Base-by-base conservation (phyloP, 2,329 filamentous ascomycete genomes). In the Fusarium oxysporum region DNA sequence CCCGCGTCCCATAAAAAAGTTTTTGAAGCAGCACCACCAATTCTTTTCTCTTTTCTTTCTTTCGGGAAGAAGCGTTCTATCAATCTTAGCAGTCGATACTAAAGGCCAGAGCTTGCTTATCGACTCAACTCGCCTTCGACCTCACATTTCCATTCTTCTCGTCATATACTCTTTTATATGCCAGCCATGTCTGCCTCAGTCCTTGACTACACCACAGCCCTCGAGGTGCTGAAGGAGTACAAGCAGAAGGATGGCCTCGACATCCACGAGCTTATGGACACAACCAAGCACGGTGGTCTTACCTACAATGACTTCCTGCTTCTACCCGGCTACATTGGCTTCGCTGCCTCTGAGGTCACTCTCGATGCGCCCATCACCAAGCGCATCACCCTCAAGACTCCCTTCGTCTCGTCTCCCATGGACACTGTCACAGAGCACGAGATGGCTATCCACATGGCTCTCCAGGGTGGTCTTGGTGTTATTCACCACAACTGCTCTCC, bases 401-500 rank as follows among this genome's bases (percentile, higher is more conserved):
- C 96, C 68, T 95, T 99, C 80, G 90, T 98, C 75, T 99, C 96
- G 51, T 98, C 96, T 43, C 96, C 97, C 79, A 99, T 99, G 96
- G 96, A 99, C 86, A 99, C 96, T 14, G 96, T 99, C 82, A 99
- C 97, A 47, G 96, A 99, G 87, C 93, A 97, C 86, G 96, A 97
- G 83, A 99, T 99, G 97, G 97, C 96, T 74, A 98, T 99, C 79
- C 94, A 98, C 86, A 97, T 97, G 89, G 94, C 94, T 58, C 89
- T 96, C 37, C 92, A 96, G 81, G 94, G 94, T 78, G 94, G 94
- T 79, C 87, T 97, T 23, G 94, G 96, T 85, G 95, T 99, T 78
- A 97, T 99, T 77, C 96, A 99, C 88, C 96, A 99, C 90, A 99
- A 99, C 88, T 99, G 96, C 89, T 96, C 95, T n/a, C 90, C 95